Conservation (phyloP, 2,329 filamentous ascomycete genomes). For the Paecilomyces sp. region DNA sequence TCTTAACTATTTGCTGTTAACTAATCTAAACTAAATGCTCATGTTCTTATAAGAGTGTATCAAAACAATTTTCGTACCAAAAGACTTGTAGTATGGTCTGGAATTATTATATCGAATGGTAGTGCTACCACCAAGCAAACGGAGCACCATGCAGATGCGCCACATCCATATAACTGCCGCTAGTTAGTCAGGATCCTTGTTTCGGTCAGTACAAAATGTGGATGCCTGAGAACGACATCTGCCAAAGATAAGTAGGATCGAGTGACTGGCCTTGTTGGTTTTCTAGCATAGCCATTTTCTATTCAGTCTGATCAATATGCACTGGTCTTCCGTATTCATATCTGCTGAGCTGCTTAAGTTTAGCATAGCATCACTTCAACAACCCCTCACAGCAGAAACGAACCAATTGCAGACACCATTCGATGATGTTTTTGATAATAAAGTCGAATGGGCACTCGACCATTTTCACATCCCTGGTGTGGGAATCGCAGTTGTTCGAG, state of each 20-base stretch:
- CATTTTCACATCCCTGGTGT: slow-evolving; percentile 5
- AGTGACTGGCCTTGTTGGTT: not conserved
- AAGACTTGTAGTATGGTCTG: not conserved
- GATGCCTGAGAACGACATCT: not conserved
- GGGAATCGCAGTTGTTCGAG: slow-evolving; percentile 4
- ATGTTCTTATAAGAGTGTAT: not conserved
- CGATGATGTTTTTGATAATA: slow-evolving; percentile 6
- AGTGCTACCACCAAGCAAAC: not conserved
- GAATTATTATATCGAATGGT: not conserved
- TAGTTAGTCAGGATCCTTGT: not conserved
- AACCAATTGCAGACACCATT: slow-evolving; percentile 3
- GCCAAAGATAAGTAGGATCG: not conserved
- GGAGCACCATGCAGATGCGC: not conserved
- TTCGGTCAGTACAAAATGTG: not conserved
- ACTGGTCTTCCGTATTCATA: not conserved
- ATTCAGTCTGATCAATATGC: not conserved
- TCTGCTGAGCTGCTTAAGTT: not conserved
- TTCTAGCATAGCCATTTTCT: not conserved
- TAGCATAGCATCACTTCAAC: not conserved
- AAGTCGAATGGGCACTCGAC: slow-evolving; percentile 2
- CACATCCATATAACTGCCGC: not conserved
- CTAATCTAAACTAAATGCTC: no score
- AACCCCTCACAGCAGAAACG: not conserved
- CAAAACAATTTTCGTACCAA: not conserved
- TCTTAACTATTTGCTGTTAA: no score